Conservation (phyloP, 495 filamentous ascomycete genomes). For the Penicillium bovifimosum region DNA sequence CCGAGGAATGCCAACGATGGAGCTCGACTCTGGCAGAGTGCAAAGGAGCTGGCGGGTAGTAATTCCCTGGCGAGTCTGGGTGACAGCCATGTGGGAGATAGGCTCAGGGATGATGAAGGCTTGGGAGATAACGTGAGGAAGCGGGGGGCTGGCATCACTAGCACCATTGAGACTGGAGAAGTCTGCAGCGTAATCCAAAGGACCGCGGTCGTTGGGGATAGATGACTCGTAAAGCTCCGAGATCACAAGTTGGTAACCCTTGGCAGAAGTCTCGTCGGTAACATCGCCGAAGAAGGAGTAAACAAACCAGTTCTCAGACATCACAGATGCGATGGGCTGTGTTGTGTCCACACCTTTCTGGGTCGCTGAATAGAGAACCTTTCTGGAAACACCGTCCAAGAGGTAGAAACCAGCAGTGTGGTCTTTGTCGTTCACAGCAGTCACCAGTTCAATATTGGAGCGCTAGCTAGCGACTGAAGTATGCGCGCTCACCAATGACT, state of each 20-base stretch:
- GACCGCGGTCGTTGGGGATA: constrained; percentile 77
- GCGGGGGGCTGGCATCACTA: too few species aligned
- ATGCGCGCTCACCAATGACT: too few species aligned
- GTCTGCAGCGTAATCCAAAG: constrained; percentile 60
- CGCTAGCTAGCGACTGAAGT: too few species aligned
- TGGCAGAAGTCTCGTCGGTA: constrained; percentile 47
- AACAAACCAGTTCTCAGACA: constrained; percentile 94
- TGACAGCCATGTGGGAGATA: constrained; percentile 74
- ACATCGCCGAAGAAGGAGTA: constrained; percentile 74
- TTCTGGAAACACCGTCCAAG: constrained; percentile 80
- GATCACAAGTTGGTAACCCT: constrained; percentile 82
- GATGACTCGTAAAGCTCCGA: constrained; percentile 87
- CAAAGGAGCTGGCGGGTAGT: constrained; percentile 78
- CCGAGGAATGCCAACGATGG: constrained; percentile 75
- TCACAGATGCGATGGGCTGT: constrained; percentile 66
- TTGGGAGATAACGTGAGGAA: constrained; percentile 72
- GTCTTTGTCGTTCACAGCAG: constrained; percentile 53
- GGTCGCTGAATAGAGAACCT: constrained; percentile 62
- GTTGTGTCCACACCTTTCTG: constrained; percentile 71
- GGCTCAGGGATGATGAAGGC: constrained; percentile 70
- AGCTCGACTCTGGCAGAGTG: constrained; percentile 60
- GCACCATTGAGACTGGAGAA: constrained; percentile 60
- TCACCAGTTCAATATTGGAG: constrained; percentile 76
- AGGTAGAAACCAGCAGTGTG: constrained; percentile 65
- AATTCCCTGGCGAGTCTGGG: constrained; percentile 89